Evolutionary conservation across 495 filamentous ascomycete genomes (phyloP), one percentile per base, ranked within the genome.

Genomic region (Pseudomonodictys pantanalensis): DNA sequence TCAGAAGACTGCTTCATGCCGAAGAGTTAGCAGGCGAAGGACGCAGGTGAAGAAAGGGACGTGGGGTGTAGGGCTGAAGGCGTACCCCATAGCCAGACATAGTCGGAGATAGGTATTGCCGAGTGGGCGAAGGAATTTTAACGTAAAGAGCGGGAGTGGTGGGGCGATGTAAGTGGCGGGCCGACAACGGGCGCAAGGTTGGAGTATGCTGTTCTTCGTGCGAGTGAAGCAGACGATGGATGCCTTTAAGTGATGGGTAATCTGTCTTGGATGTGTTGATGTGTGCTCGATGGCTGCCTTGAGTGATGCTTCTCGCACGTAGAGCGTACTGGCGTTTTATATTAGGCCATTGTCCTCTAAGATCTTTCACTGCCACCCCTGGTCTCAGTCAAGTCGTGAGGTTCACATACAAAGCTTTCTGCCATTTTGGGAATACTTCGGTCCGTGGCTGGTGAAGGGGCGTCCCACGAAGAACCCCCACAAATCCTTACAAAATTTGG

Each of bases 311-410:
- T 22, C 35, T 30, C 33, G 11, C 45, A 17, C 33, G 18, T 41
- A 35, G 24, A 39, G 10, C 5, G 38, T 52, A 26, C 39, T 22
- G 17, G 38, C 26, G 35, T 44, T 52, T 60, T 52, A 52, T 60
- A 60, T 60, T 28, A 32, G 47, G 8, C 18, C 17, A n/a, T n/a
- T 39, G 20, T 18, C 20, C 6, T 12, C n/a, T n/a, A 8, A 25
- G 12, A 42, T 18, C 24, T 7, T 17, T 52, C 56, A 60, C 56
- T 60, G 56, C 56, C 56, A 25, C 47, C n/a, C 26, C 22, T 52
- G 48, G 56, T 60, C 17, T 30, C 28, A 60, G 38, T 45, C 28
- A 17, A 47, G n/a, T 11, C 10, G n/a, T 24, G 45, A 29, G 15
- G 38, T 52, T 33, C 25, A 45, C 26, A 44, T 15, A 15, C 11